Evolutionary conservation across 805 yeast genomes (phyloP), one percentile per base, ranked within the genome.

Genomic region (Kodamaea fukazawae): DNA sequence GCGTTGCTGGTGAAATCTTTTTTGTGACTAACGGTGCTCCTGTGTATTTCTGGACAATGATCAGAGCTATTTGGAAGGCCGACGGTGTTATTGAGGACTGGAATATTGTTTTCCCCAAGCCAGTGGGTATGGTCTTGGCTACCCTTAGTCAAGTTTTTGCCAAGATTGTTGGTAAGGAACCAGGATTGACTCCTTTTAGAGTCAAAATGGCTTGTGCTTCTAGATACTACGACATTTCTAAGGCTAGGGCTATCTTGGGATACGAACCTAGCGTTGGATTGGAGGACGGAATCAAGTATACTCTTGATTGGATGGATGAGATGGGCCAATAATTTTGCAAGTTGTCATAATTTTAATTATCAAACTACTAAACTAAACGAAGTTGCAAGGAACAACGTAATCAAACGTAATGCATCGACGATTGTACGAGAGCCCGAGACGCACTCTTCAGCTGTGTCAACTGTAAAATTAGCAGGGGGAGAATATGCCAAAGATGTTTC

Each of bases 51-150:
- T 93, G 98, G 97, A 87, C 97, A 3, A 71, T 93, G 51, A 97
- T 97, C 7, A 78, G 97, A 56, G 85, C 95, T 1, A 95, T 93
- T 17, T 93, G 98, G 98, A 91, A 91, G 60, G 90, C 91, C 15
- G 96, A 89, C 63, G 97, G 96, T 3, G 84, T 82, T 55, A 75
- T 86, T 40, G 93, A 84, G 49, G 74, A 73, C 20, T 71, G 63
- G 38, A 82, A 79, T 49, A 79, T 87, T 48, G 89, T 79, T 14
- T 72, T 93, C 42, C 73, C 73, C 34, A 77, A 84, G 53, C 79
- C 85, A 0, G 65, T 87, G n/a, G 98, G 96, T 2, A 74, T 93
- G 44, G 75, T 70, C 2, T 80, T 83, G 29, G 97, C 97, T 11
- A 85, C 86, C 54, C 60, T 88, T 29, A 79, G 95, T n/a, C 86